These are phyloP conservation scores for Microthlaspi erraticum DNA, from an alignment of 345 rosid species.

Conservation along the genomic window DNA sequence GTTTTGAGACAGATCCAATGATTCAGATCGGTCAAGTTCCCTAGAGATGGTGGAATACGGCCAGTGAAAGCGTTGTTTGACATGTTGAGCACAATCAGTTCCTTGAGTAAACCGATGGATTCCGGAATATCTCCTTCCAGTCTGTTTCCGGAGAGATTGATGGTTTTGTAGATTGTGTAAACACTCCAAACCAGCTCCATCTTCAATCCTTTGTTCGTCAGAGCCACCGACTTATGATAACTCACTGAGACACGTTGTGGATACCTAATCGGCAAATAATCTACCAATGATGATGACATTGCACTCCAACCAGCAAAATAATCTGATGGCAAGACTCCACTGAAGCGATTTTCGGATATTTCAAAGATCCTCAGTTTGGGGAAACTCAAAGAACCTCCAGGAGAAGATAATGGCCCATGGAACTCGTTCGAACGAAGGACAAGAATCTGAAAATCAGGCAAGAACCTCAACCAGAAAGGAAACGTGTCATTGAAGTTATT, in stretches of 20 bases:
- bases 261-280: background rate
- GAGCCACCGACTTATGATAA: background rate
- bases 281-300: background rate
- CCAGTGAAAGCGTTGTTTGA: no score
- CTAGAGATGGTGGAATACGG: no score
- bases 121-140: no score
- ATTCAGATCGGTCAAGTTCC: slow-evolving; percentile 31
- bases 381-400: background rate
- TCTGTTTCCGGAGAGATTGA: slow-evolving; percentile 27
- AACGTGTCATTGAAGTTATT: slow-evolving; percentile 45
- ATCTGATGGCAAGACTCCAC: no score
- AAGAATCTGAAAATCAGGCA: slow-evolving; percentile 45
- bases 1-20: slow-evolving; percentile 31
- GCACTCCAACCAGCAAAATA: no score
- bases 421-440: slow-evolving; percentile 55
- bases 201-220: background rate
- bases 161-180: background rate
- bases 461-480: slow-evolving; percentile 47
- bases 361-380: slow-evolving; percentile 53
- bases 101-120: no score
- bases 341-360: slow-evolving; percentile 47
- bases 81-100: no score
- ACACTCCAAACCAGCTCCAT: background rate
- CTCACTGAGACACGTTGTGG: background rate
- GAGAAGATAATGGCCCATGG: slow-evolving; percentile 45